phyloP scores from a whole-genome alignment of 108 stramenopile genomes.

The Skeletonema tropicum region DNA sequence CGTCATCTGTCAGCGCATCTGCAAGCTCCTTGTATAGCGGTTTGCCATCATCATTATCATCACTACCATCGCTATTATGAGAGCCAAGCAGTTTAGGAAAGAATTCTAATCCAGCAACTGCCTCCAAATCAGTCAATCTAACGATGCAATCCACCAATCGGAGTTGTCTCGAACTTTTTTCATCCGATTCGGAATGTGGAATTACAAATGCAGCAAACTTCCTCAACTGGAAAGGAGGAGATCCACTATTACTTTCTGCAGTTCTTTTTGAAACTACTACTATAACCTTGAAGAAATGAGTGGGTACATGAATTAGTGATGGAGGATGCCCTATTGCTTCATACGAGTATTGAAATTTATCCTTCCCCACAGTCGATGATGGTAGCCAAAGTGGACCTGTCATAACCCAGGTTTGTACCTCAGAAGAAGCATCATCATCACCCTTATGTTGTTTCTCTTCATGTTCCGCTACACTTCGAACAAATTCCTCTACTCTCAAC shows the following conservation, averaged over 20 bases:
- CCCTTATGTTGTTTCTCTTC: constrained; percentile 8
- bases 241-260: neutral
- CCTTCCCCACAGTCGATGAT: constrained; percentile 9
- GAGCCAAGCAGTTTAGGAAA: constrained; percentile 57
- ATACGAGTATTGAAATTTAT: constrained; percentile 62
- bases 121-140: constrained; percentile 80
- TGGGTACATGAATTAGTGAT: constrained; percentile 74
- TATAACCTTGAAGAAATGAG: constrained; percentile 88
- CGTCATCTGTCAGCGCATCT: constrained; percentile 49
- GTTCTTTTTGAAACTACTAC: constrained; percentile 38
- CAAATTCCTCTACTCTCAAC: constrained; percentile 61
- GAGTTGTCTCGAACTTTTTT: constrained; percentile 19
- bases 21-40: constrained; percentile 37
- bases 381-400: constrained; percentile 88
- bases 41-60: constrained; percentile 26
- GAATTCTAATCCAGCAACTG: constrained; percentile 76
- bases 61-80: constrained; percentile 7
- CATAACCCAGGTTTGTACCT: constrained; percentile 58
- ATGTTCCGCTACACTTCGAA: constrained; percentile 40
- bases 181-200: constrained; percentile 57
- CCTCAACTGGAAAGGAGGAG: neutral
- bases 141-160: constrained; percentile 71
- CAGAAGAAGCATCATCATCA: neutral
- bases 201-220: constrained; percentile 84
- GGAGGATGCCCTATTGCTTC: constrained; percentile 72